Evolutionary conservation across 1,139 yeast genomes (phyloP).

Genomic region (Cylindricascospora bacillispora): DNA sequence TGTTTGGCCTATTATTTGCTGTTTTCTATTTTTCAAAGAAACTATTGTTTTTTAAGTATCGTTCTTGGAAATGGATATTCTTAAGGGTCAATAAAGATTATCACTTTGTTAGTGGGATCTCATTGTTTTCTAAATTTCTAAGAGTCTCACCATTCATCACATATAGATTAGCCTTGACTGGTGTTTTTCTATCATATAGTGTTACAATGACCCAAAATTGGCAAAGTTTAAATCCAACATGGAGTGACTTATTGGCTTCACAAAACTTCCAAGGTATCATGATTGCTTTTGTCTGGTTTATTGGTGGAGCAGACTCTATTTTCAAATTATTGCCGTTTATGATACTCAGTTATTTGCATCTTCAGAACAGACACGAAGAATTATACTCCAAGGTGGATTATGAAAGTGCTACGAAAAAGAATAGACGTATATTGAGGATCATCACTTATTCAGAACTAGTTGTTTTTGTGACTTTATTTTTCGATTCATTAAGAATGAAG

Average conservation of each 20-base stretch:
- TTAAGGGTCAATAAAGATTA: slow-evolving; percentile 14
- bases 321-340: slow-evolving; percentile 53
- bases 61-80: slow-evolving; percentile 25
- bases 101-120: slow-evolving; percentile 11
- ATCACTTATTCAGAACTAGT: slow-evolving; percentile 52
- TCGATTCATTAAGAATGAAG: slow-evolving; percentile 48
- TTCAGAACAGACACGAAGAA: slow-evolving; percentile 33
- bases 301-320: slow-evolving; percentile 46
- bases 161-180: slow-evolving; percentile 45
- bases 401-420: slow-evolving; percentile 9
- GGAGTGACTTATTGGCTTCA: slow-evolving; percentile 46
- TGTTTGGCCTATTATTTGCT: slow-evolving; percentile 38
- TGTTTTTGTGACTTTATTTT: slow-evolving; percentile 37
- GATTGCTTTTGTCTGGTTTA: slow-evolving; percentile 44
- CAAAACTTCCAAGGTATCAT: slow-evolving; percentile 56
- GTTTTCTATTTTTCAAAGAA: slow-evolving; percentile 31
- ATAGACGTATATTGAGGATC: slow-evolving; percentile 30
- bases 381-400: slow-evolving; percentile 30
- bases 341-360: slow-evolving; percentile 44
- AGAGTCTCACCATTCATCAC: slow-evolving; percentile 32
- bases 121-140: slow-evolving; percentile 31
- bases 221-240: slow-evolving; percentile 42
- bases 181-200: slow-evolving; percentile 41
- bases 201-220: slow-evolving; percentile 47
- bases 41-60: slow-evolving; percentile 21